Evolutionary conservation across 2,329 filamentous ascomycete species (phyloP), one percentile per base, ranked within the genome.

Genomic region (Aureobasidium zeae): DNA sequence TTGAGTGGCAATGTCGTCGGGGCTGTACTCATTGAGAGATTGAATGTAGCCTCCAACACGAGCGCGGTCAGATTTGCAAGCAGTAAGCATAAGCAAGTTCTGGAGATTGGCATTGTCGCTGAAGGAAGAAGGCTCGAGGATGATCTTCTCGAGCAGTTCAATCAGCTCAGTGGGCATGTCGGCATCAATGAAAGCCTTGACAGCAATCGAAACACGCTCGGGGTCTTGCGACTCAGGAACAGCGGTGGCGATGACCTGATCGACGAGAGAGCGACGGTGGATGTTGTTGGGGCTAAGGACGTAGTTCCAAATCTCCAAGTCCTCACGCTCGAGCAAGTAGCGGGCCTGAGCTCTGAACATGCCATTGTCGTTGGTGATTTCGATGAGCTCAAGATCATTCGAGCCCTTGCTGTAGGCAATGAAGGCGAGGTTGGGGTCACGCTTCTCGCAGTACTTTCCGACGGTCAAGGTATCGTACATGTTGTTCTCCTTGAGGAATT

Each of bases 281-380:
- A 94, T 78, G 66, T 98, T 98, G 74, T 95, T 96, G 55, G 86
- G 80, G 63, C 83, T 94, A 24, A 98, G 74, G 11, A 96, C 91
- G 60, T 95, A 98, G 41, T 75, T 73, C 93, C 93, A 98, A 35
- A 98, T 79, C 63, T 98, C 91, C 2, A 72, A 63, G 57, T 98
- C 91, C 26, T 85, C 83, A 52, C 91, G 82, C 57, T 95, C 88
- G 41, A 98, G 72, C 17, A 98, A 74, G 65, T 98, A 98, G 26
- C 91, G 83, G 47, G 88, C 89, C 65, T 98, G 91, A n/a, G 85
- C 85, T 57, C 88, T 83, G 75, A 94, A 98, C 91, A 98, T 98
- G n/a, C 86, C 81, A 68, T 98, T 98, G 67, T 98, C 93, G 56
- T 96, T 98, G 58, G 91, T 96, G 59, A 98, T 89, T 64, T 84